A percentile compares a stretch with the other conserved stretches of the same genome.
phyloP scores from a whole-genome alignment of 2,329 filamentous ascomycete genomes.

The Aspergillus calidoustus region DNA sequence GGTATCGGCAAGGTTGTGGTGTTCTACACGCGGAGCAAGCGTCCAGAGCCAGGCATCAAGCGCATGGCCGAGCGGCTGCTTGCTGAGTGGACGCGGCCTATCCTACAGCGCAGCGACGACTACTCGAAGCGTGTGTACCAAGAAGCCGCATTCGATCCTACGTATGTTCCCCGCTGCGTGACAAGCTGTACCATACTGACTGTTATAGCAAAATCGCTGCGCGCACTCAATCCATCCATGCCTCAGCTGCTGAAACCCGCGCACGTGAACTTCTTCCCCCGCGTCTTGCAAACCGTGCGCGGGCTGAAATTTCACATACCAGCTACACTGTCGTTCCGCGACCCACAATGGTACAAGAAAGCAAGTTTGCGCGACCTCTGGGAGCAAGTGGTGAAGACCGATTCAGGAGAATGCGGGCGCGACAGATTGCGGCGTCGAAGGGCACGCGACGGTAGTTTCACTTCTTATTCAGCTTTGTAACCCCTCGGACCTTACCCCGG shows the following conservation, averaged over 20 bases:
- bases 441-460: constrained; percentile 41
- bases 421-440: constrained; percentile 49
- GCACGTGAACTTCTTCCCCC: constrained; percentile 58
- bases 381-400: constrained; percentile 54
- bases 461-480: constrained; percentile 13
- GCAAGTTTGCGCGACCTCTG: constrained; percentile 51
- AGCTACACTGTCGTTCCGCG: constrained; percentile 68
- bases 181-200: constrained; percentile 8
- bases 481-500: background rate
- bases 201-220: constrained; percentile 41
- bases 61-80: constrained; percentile 90
- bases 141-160: constrained; percentile 64
- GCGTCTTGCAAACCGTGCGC: constrained; percentile 60
- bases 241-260: constrained; percentile 55
- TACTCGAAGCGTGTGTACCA: constrained; percentile 80
- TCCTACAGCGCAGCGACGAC: constrained; percentile 90
- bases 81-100: constrained; percentile 93
- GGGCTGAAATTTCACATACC: constrained; percentile 62
- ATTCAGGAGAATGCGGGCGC: constrained; percentile 55
- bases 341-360: constrained; percentile 54
- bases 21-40: constrained; percentile 96
- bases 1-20: constrained; percentile 95
- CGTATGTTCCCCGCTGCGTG: constrained; percentile 36
- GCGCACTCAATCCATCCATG: constrained; percentile 40
- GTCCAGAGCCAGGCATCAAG: constrained; percentile 86